Base-by-base conservation (phyloP, 805 yeast species). In the Candida palmyrensis region DNA sequence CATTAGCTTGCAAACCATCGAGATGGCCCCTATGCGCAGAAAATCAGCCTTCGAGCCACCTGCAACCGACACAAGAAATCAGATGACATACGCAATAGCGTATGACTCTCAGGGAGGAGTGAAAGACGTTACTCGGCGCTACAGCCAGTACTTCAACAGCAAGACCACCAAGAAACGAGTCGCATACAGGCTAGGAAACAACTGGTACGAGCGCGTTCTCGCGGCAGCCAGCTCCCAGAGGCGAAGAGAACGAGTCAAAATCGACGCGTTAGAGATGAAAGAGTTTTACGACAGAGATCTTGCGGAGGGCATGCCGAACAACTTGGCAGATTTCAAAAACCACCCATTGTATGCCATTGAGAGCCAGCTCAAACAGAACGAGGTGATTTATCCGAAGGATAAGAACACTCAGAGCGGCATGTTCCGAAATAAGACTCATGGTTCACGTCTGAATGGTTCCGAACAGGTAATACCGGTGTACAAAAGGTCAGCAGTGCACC, bases 281-380 rank as follows among this genome's bases (percentile, higher is more conserved):
- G 84, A 79, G 39, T 76, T 87, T 30, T 55, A 66, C 22, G 70
- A 75, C 31, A 64, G 83, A 34, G 81, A 84, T 28, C 59, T 74
- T 12, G 64, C 71, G 18, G 97, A 92, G 49, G 96, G 95, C 0
- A 79, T 90, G 71, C 98, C 98, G 0, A 78, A 79, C 35, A 83
- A 76, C 46, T 61, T 87, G 17, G 81, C 78, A 32, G 97, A 88
- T 44, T 85, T 89, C 53, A 79, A 78, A 32, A 79, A 79, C 32
- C 98, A 92, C 55, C 98, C 98, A 0, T 57, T 79, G 10, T 92
- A 81, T 55, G 92, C 82, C 0, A 53, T 92, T 10, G 95, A 85
- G 51, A 68, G 77, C 3, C 94, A 88, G 42, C 52, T 92, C 21
- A 71, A 72, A 30, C 71, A 73, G 32, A 82, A 80, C 50, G 96